A percentile compares a stretch with the other conserved stretches of the same genome.
phyloP scores from a whole-genome alignment of 2,329 filamentous ascomycete genomes.

The Meredithiella fracta region DNA sequence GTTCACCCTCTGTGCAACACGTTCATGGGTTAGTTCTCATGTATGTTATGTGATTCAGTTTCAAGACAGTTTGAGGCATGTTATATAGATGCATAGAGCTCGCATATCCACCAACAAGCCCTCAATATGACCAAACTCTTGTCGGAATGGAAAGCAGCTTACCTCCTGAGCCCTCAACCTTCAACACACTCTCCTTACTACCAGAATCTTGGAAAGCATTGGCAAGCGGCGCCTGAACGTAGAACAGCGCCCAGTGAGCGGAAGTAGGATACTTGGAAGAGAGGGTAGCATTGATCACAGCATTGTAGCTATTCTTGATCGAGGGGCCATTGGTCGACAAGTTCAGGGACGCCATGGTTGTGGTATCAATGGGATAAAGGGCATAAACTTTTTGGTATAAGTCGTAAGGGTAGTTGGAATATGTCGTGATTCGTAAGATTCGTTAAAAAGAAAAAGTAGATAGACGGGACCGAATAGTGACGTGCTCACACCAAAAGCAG shows the following conservation, averaged over 20 bases:
- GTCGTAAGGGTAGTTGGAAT: background rate
- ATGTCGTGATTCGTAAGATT: background rate
- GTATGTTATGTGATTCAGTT: background rate
- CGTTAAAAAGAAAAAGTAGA: background rate
- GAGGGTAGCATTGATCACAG: slow-evolving; percentile 36
- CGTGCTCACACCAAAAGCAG: background rate
- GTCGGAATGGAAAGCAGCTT: slow-evolving; percentile 17
- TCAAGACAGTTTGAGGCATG: background rate
- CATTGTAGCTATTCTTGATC: slow-evolving; percentile 65
- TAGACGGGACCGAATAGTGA: background rate
- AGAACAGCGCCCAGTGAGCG: slow-evolving; percentile 86
- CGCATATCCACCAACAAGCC: background rate
- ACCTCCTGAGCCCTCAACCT: slow-evolving; percentile 87
- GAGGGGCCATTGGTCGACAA: slow-evolving; percentile 63
- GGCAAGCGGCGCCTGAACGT: slow-evolving; percentile 77
- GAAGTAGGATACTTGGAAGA: slow-evolving; percentile 58
- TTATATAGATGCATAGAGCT: background rate
- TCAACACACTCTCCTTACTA: slow-evolving; percentile 83
- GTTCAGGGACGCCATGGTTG: slow-evolving; percentile 59
- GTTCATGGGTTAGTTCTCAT: slow-evolving; percentile 1
- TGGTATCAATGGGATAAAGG: background rate
- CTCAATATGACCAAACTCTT: background rate
- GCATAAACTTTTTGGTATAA: background rate
- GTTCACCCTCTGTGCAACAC: slow-evolving; percentile 57
- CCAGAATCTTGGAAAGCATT: slow-evolving; percentile 82